Evolutionary conservation across 2,329 filamentous ascomycete species (phyloP), one percentile per base, ranked within the genome.

Genomic region (Neonectria coccinea): DNA sequence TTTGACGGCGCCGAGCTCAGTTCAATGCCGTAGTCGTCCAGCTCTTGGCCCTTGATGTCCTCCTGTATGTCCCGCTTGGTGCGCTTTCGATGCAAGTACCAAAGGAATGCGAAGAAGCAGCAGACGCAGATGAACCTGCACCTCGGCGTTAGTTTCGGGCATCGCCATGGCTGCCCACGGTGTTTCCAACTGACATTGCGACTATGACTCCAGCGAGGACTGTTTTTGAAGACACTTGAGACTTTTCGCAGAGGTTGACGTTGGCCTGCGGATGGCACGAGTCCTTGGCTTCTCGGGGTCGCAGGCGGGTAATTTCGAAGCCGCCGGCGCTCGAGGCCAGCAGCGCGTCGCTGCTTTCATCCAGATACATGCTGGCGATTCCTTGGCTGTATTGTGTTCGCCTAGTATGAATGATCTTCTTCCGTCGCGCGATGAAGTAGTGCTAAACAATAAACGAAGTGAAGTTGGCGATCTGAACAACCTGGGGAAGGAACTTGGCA

Each of bases 11-110:
- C 18, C 2, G 60, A 51, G 1, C 22, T 10, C 4, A 67, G 42
- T 1, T 42, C 62, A 20, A 74, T 58, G 25, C 73, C 73, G 22
- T 75, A 75, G 50, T 75, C 73, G 41, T 75, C 73, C 50, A 75
- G 56, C 59, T 75, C 73, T 56, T 75, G 70, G 20, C 62, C 64
- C 42, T 75, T 75, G 20, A 67, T 53, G 50, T 74, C 69, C 60
- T 75, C 73, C 18, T 63, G 50, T 11, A 29, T 50, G 8, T 75
- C 73, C 1, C 67, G 29, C 18, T 61, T 60, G 52, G 64, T 56
- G 29, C 68, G 69, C 41, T 69, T 64, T 5, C 68, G 69, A 36
- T 74, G 73, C 10, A 74, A 53, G 36, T 56, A 62, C 31, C 51
- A 67, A 5, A 74, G 61, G n/a, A 72, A 51, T 0, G 29, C 33